Percentiles rank a stretch among this genome's conserved stretches.
phyloP scores from a whole-genome alignment of 2,329 filamentous ascomycete genomes.

The Calonectria pseudoturangicola region DNA sequence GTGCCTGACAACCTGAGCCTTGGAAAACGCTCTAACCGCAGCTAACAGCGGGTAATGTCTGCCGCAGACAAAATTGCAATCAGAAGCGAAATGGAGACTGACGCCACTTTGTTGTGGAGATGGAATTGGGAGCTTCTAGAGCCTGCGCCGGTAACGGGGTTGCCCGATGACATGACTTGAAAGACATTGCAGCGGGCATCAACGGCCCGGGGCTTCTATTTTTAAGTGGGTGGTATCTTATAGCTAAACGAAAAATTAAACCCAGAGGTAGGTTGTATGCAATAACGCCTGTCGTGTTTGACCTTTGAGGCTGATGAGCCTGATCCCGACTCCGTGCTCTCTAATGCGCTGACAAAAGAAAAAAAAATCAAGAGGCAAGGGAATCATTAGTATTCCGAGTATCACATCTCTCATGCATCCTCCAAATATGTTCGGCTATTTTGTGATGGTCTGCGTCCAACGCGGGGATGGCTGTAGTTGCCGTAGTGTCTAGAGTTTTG shows the following conservation, averaged over 20 bases:
- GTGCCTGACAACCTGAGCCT: background rate
- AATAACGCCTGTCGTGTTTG: background rate
- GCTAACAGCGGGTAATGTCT: conserved; percentile 3
- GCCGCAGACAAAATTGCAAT: conserved; percentile 1
- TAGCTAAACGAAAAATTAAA: too few species aligned
- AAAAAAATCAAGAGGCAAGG: background rate
- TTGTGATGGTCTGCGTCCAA: background rate
- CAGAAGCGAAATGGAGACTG: background rate
- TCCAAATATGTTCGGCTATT: background rate
- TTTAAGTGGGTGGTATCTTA: conserved; percentile 14
- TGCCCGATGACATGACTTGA: background rate
- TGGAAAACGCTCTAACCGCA: too few species aligned
- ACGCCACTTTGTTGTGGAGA: background rate
- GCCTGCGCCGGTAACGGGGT: background rate
- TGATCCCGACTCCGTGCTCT: background rate
- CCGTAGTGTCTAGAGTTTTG: too few species aligned
- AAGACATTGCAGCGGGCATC: background rate
- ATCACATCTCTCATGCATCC: conserved; percentile 11
- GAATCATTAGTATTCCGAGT: background rate
- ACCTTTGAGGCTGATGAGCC: too few species aligned
- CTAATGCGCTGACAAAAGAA: background rate
- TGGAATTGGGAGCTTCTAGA: background rate
- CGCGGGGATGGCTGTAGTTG: background rate
- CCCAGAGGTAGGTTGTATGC: too few species aligned
- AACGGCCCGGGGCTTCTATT: conserved; percentile 4